phyloP scores from a whole-genome alignment of 768 basidiomycete species.

The Termitomyces sp. region DNA sequence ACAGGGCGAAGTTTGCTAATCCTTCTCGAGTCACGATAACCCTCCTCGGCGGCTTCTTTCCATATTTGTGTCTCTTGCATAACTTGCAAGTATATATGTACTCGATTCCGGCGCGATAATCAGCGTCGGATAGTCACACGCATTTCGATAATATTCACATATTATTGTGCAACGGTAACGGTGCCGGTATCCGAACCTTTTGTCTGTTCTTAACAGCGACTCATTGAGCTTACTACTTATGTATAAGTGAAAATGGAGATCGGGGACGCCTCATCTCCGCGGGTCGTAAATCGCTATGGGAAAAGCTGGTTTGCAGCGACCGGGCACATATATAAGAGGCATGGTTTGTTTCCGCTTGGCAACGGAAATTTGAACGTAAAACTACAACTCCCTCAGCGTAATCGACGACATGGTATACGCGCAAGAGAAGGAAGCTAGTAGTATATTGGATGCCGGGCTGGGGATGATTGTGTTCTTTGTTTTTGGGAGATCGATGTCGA shows the following conservation, averaged over 20 bases:
- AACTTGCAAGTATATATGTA: not conserved
- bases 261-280: not conserved
- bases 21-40: not conserved
- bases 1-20: too few relatives aligned
- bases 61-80: not conserved
- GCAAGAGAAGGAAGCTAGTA: not conserved
- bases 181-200: not conserved
- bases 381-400: not conserved
- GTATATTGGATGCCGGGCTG: slow-evolving; percentile 2
- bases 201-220: not conserved
- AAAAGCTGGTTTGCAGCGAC: not conserved
- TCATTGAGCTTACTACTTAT: not conserved
- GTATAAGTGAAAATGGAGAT: not conserved
- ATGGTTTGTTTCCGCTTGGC: not conserved
- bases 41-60: not conserved
- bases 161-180: not conserved
- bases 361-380: not conserved
- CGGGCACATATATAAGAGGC: not conserved
- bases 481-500: not conserved
- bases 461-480: slow-evolving; percentile 10
- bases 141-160: not conserved
- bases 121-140: not conserved
- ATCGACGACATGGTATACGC: not conserved
- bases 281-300: not conserved
- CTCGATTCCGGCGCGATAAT: too few relatives aligned